Evolutionary conservation across 352 stramenopile species (phyloP).

Genomic region (Globisporangium splendens): DNA sequence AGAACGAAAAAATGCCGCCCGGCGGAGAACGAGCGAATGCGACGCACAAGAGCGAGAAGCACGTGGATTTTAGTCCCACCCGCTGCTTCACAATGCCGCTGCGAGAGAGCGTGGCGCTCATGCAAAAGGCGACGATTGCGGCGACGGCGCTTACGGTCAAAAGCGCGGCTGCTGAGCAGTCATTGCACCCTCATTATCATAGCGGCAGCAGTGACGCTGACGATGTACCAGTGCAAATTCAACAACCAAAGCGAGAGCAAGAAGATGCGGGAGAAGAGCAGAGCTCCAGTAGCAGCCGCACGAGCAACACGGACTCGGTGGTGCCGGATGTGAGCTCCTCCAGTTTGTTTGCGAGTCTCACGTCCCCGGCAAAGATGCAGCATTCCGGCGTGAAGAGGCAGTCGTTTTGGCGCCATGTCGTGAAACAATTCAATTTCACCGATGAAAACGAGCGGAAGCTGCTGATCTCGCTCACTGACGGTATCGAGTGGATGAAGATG

Average conservation of each 20-base stretch:
- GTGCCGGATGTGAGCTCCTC: not conserved
- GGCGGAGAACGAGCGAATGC: not conserved
- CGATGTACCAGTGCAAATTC: too few relatives aligned
- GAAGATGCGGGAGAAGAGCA: not conserved
- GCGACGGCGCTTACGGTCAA: not conserved
- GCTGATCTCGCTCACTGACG: slow-evolving; percentile 61
- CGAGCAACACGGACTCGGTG: slow-evolving; percentile 10
- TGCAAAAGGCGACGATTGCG: not conserved
- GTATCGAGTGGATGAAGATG: slow-evolving; percentile 67
- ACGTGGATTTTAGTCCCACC: not conserved
- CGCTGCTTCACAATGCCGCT: not conserved
- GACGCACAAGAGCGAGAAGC: not conserved
- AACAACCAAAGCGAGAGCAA: too few relatives aligned
- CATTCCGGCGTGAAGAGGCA: slow-evolving; percentile 28
- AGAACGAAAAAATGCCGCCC: not conserved
- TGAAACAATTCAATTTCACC: slow-evolving; percentile 80
- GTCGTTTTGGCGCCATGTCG: slow-evolving; percentile 74
- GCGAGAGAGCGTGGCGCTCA: not conserved
- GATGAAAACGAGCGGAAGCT: slow-evolving; percentile 54
- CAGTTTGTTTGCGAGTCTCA: not conserved
- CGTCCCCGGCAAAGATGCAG: not conserved
- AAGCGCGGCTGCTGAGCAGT: too few relatives aligned
- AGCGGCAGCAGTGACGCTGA: too few relatives aligned
- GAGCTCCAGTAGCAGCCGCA: slow-evolving; percentile 10
- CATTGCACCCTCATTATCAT: too few relatives aligned